Evolutionary conservation across 2,329 filamentous ascomycete genomes (phyloP).

Genomic region (Geoglossum cookeanum): DNA sequence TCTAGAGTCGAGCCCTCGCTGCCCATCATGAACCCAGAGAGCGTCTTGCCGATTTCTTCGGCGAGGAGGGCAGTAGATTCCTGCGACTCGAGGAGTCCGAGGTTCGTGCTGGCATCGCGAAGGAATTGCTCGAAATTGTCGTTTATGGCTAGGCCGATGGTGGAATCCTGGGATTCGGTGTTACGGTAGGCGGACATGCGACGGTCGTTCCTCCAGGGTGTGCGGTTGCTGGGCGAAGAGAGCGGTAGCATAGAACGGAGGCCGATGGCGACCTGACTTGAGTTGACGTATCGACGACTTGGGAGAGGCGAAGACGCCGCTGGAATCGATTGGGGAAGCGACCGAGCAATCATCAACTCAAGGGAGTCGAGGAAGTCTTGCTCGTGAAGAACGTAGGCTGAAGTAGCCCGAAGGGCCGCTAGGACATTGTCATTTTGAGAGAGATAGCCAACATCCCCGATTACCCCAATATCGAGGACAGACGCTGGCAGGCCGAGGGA

Average conservation of each 20-base stretch:
- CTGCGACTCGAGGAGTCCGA: background rate
- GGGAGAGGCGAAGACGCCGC: background rate
- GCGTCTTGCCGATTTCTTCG: background rate
- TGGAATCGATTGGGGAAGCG: no score
- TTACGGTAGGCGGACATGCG: background rate
- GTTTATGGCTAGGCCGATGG: background rate
- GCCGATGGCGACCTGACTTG: background rate
- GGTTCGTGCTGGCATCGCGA: background rate
- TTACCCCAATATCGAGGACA: conserved; percentile 15
- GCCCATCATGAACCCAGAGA: background rate
- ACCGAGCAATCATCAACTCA: background rate
- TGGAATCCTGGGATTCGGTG: background rate
- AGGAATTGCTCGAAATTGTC: background rate
- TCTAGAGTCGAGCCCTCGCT: background rate
- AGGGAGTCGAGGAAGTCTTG: conserved; percentile 1
- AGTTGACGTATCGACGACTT: background rate
- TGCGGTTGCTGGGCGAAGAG: background rate
- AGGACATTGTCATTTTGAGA: conserved; percentile 5
- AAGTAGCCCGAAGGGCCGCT: background rate
- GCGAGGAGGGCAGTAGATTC: background rate
- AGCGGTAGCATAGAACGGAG: background rate
- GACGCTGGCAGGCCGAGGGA: conserved; percentile 11
- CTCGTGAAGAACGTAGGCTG: background rate
- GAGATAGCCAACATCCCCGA: conserved; percentile 16
- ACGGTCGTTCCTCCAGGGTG: background rate